These are phyloP conservation scores for Mortierella sp. DNA, from an alignment of 371 early-diverging fungal genomes.

Conservation along the genomic window DNA sequence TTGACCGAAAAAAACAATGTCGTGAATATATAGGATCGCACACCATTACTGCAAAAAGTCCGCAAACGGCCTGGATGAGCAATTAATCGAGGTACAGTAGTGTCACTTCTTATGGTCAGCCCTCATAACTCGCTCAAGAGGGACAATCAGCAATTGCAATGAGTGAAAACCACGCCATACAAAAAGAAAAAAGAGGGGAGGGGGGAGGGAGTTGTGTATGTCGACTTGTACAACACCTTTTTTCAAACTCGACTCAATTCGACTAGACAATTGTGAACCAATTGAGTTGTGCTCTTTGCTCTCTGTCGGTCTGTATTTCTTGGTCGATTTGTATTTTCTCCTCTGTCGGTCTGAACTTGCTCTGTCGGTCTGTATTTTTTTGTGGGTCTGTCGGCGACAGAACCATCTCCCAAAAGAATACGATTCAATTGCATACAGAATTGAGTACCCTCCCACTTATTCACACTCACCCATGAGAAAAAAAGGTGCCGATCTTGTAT, in stretches of 20 bases:
- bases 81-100: constrained; percentile 71
- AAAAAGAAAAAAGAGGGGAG: not conserved
- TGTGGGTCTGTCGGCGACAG: constrained; percentile 10
- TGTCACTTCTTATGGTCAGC: not conserved
- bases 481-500: not conserved
- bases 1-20: not conserved
- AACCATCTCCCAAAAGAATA: not conserved
- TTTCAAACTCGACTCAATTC: not conserved
- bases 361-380: constrained; percentile 11
- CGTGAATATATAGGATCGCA: constrained; percentile 68
- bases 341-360: not conserved
- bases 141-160: not conserved
- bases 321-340: not conserved
- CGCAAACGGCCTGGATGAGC: constrained; percentile 66
- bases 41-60: constrained; percentile 76
- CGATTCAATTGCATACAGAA: not conserved
- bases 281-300: not conserved
- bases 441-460: not conserved
- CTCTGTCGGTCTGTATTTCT: constrained; percentile 7
- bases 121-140: not conserved
- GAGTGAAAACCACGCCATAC: too few relatives aligned
- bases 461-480: not conserved
- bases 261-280: not conserved
- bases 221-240: not conserved
- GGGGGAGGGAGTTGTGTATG: not conserved